Evolutionary conservation across 2,329 filamentous ascomycete species (phyloP).

Genomic region (Diplodia mutila): DNA sequence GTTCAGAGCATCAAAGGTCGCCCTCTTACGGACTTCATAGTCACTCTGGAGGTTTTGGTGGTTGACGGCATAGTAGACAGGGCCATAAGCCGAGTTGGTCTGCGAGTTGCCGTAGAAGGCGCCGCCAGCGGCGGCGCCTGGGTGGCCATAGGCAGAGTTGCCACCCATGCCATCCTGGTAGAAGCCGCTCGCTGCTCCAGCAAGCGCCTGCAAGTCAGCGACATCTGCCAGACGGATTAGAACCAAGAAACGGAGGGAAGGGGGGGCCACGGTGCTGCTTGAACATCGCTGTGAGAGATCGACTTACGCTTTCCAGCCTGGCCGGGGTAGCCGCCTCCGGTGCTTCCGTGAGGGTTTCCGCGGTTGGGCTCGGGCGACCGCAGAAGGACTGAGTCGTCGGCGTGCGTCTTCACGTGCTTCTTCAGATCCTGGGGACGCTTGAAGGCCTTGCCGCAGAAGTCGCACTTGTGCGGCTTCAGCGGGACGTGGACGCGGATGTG

Average conservation of each 20-base stretch:
- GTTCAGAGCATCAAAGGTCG: slow-evolving; percentile 78
- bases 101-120: slow-evolving; percentile 59
- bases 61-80: slow-evolving; percentile 77
- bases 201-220: slow-evolving; percentile 54
- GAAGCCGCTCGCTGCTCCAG: slow-evolving; percentile 54
- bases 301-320: slow-evolving; percentile 47
- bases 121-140: slow-evolving; percentile 55
- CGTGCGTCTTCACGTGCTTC: slow-evolving; percentile 99
- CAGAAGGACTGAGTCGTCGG: slow-evolving; percentile 83
- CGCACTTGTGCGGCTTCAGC: slow-evolving; percentile 97
- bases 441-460: slow-evolving; percentile 98
- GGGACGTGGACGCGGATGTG: slow-evolving; percentile 99
- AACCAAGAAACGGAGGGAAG: slow-evolving; percentile 32
- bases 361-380: slow-evolving; percentile 65
- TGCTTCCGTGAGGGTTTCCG: slow-evolving; percentile 42
- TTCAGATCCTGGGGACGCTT: slow-evolving; percentile 98
- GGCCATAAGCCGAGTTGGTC: slow-evolving; percentile 62
- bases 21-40: slow-evolving; percentile 74
- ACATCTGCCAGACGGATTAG: slow-evolving; percentile 45
- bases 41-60: slow-evolving; percentile 68
- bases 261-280: slow-evolving; percentile 10
- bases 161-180: slow-evolving; percentile 49
- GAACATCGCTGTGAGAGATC: slow-evolving; percentile 3
- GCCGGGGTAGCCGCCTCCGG: slow-evolving; percentile 39
- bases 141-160: slow-evolving; percentile 48